Evolutionary conservation across 2,329 filamentous ascomycete genomes (phyloP).

Genomic region (Cercospora brassicicola): DNA sequence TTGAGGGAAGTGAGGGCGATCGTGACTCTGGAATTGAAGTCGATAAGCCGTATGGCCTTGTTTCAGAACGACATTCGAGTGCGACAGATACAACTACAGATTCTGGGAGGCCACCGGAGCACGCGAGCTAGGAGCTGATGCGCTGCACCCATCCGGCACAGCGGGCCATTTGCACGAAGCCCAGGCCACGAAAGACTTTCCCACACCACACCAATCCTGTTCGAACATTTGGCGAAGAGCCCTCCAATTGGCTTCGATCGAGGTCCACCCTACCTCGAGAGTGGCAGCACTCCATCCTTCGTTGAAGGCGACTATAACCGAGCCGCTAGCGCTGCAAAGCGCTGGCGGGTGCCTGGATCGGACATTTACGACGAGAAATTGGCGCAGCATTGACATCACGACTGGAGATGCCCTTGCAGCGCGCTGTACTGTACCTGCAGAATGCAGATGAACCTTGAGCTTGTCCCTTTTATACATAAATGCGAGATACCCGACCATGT

Average conservation of each 20-base stretch:
- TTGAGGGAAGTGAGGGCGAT: conserved; percentile 33
- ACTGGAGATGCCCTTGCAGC: conserved; percentile 2
- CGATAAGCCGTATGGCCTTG: conserved; percentile 24
- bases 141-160: background rate
- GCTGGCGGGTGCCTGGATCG: background rate
- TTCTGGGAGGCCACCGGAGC: conserved; percentile 25
- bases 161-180: background rate
- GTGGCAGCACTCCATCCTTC: background rate
- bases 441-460: conserved; percentile 7
- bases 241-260: background rate
- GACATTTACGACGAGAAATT: conserved; percentile 1
- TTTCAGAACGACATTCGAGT: conserved; percentile 15
- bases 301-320: background rate
- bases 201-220: background rate
- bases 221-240: background rate
- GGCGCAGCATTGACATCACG: conserved; percentile 2
- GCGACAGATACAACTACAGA: conserved; percentile 16
- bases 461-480: conserved; percentile 6
- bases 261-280: background rate
- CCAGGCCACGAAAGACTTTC: background rate
- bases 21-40: conserved; percentile 39
- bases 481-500: conserved; percentile 13
- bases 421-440: conserved; percentile 12
- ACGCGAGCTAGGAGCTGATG: conserved; percentile 8
- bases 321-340: background rate